A percentile compares a stretch with the other conserved stretches of the same genome.
Conservation (phyloP, 305 asterid species). For the Fraxinus velutina region DNA sequence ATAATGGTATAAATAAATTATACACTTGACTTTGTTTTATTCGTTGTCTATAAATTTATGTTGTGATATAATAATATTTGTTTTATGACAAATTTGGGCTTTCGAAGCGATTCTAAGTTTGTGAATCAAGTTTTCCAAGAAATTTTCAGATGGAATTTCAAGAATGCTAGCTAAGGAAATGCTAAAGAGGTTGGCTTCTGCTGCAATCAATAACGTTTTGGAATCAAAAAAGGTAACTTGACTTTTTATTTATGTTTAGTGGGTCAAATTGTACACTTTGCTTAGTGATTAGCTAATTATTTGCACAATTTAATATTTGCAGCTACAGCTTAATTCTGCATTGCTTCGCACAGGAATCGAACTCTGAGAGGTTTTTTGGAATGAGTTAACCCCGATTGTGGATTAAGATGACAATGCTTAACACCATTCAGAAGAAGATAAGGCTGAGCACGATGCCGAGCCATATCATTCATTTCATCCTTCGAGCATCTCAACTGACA, state of each 20-base stretch:
- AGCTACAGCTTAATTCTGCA: neutral
- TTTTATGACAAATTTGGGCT: too few relatives aligned
- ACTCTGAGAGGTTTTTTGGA: neutral
- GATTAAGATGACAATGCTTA: neutral
- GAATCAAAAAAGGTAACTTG: neutral
- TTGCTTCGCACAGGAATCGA: neutral
- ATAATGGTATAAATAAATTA: neutral
- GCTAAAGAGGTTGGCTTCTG: neutral
- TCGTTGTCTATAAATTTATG: too few relatives aligned
- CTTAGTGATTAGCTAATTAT: neutral
- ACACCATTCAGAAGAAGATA: neutral
- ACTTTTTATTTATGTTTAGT: too few relatives aligned
- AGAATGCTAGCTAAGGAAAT: neutral
- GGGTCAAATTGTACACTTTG: neutral
- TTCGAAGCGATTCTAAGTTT: neutral
- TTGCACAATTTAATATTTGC: too few relatives aligned
- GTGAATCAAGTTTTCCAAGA: neutral
- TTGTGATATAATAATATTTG: neutral
- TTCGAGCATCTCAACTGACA: neutral
- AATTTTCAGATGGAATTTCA: neutral
- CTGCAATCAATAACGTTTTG: neutral
- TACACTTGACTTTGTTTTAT: neutral
- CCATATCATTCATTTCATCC: neutral
- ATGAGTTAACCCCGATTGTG: neutral
- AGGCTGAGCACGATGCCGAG: neutral